Base-by-base conservation (phyloP, 306 rosid genomes). In the Adenanthera pavonina region DNA sequence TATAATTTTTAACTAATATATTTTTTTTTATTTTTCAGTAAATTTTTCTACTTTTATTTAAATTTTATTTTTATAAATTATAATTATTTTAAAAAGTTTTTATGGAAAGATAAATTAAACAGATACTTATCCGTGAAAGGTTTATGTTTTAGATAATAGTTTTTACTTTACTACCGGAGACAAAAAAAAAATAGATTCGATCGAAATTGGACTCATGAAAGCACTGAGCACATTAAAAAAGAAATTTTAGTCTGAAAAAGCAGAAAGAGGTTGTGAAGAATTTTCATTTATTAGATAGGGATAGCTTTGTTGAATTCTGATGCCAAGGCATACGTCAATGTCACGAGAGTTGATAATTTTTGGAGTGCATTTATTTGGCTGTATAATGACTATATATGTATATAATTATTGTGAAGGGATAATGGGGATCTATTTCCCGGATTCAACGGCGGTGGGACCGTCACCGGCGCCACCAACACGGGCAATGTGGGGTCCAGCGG, bases 401-500 rank as follows among this genome's bases (percentile, higher is more conserved):
- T 20, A 20, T 57, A 20, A 61, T 66, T 81, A 82, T 74, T 76
- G 85, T 80, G 83, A 56, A 95, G 98, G 91, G 98, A 93, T 70
- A 87, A 71, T 73, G 86, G 91, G 5, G 89, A 87, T 68, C 40
- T 86, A 43, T 78, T 52, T 47, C 87, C 87, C 75, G 91, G 91
- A 2, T 85, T 80, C 85, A 77, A 67, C 64, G 89, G 89, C 6
- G 84, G 89, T 33, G 95, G 97, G 91, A 74, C 89, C 67, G 83
- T 82, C 8, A 81, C 85, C 6, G 90, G 93, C 57, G 84, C 85
- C 76, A 83, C 80, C 74, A 69, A 68, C 84, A 82, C 54, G 13
- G 93, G 92, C 57, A 77, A 30, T 15, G 67, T 51, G 38, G 86
- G 92, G 85, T 82, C 92, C 15, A 4, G 36, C 15, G 38, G 74